Base-by-base conservation (phyloP, 2,329 filamentous ascomycete genomes). In the Rutstroemia sp. region DNA sequence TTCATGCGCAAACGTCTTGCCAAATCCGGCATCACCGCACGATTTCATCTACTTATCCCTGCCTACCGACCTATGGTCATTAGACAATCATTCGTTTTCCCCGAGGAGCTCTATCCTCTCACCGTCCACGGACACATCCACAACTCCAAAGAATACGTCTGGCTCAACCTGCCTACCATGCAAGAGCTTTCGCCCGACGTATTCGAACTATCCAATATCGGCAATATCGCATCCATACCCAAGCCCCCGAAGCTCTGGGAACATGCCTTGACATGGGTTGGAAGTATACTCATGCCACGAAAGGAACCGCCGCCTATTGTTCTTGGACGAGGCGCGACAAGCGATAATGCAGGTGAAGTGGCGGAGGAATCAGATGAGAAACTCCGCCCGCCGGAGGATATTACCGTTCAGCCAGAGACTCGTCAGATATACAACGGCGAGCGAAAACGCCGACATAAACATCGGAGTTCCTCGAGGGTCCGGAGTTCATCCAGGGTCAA, bases 21-120 rank as follows among this genome's bases (percentile, higher is more conserved):
- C 61, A 54, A 66, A 64, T 34, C 65, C 58, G 37, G 59, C 57
- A 41, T 63, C 53, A 16, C 61, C 65, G 3, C 65, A 66, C 2
- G 65, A 67, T 30, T 74, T 2, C 71, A 74, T 50, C 68, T 74
- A 6, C 65, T 74, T 9, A 69, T 74, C 9, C 72, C 72, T 0
- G 72, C 72, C 6, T 74, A 74, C 49, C 68, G 72, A 42, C 69
- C 72, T 0, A 67, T 74, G 14, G 62, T 73, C 21, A 67, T 74
- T 14, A 67, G 66, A 19, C 71, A 73, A 39, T 65, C 70, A 3
- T 66, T 74, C 18, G 56, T 63, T 16, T 69, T 73, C 1, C 71
- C 71, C 0, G 69, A 71, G 0, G 67, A 71, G 9, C 68, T 73
- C 30, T 70, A 71, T 5, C 71, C 72, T 46, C 69, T 73, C 14